Percentiles rank a stretch among this genome's conserved stretches.
Conservation (phyloP, 164 flowering plant species). For the Magnolia sinica region DNA sequence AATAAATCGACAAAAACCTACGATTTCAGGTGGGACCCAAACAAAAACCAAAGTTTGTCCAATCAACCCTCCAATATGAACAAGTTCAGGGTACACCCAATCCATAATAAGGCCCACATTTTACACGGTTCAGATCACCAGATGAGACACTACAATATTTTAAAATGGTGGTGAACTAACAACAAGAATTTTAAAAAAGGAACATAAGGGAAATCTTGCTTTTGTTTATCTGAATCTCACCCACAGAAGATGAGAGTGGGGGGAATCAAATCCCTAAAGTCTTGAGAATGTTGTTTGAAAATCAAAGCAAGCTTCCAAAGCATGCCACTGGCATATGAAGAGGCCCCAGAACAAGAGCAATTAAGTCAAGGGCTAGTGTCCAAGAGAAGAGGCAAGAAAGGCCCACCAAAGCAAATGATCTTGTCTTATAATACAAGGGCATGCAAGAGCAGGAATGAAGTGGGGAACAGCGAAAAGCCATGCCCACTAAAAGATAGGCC, state of each 20-base stretch:
- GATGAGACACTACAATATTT: too few species aligned
- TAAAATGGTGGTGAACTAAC: too few species aligned
- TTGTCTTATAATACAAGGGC: neutral
- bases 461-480: conserved; percentile 11
- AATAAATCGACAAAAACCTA: too few species aligned
- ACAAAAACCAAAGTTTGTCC: too few species aligned
- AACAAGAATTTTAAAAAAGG: too few species aligned
- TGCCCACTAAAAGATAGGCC: conserved; percentile 14
- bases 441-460: conserved; percentile 3
- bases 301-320: neutral
- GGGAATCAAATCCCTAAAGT: neutral
- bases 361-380: neutral
- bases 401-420: neutral
- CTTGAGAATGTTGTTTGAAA: neutral
- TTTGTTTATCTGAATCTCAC: neutral
- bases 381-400: neutral
- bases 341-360: neutral
- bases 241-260: neutral
- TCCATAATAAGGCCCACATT: too few species aligned
- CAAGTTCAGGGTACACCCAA: too few species aligned
- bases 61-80: too few species aligned
- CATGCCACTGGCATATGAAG: neutral
- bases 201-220: too few species aligned
- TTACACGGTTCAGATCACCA: too few species aligned
- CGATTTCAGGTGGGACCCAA: too few species aligned